A percentile compares a stretch with the other conserved stretches of the same genome.
Evolutionary conservation across 345 rosid species (phyloP).

Genomic region (Leavenworthia alabamica): DNA sequence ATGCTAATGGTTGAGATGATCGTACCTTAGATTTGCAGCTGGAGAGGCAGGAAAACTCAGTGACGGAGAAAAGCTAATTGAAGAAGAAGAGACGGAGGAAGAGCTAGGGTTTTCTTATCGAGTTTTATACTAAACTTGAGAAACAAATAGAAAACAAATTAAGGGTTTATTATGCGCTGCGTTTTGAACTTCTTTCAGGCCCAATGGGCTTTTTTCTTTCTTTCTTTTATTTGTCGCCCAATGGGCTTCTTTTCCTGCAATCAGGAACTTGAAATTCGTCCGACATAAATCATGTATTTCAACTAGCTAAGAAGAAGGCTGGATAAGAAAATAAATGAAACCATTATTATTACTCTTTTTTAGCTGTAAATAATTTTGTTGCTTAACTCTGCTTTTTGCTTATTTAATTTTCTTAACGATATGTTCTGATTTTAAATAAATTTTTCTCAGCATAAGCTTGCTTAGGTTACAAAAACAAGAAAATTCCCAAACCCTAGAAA

Average conservation of each 20-base stretch:
- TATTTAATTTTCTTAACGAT: not conserved
- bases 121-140: no score
- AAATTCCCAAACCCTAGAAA: not conserved
- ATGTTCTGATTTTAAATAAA: not conserved
- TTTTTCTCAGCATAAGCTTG: not conserved
- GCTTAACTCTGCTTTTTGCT: not conserved
- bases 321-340: conserved; percentile 5
- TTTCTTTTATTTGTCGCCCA: no score
- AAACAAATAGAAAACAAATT: no score
- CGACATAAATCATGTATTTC: no score
- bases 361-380: conserved; percentile 22
- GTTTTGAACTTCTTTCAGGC: no score
- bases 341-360: not conserved
- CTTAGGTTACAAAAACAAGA: not conserved
- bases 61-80: conserved; percentile 10
- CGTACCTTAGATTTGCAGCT: conserved; percentile 19
- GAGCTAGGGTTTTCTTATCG: no score
- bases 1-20: not conserved
- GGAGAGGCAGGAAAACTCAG: conserved; percentile 13
- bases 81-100: not conserved
- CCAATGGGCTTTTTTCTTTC: no score
- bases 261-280: no score
- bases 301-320: conserved; percentile 51
- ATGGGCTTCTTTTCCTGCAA: no score
- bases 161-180: no score